Evolutionary conservation across 1,139 yeast genomes (phyloP), one percentile per base, ranked within the genome.

Genomic region (Suhomyces bokatorum): DNA sequence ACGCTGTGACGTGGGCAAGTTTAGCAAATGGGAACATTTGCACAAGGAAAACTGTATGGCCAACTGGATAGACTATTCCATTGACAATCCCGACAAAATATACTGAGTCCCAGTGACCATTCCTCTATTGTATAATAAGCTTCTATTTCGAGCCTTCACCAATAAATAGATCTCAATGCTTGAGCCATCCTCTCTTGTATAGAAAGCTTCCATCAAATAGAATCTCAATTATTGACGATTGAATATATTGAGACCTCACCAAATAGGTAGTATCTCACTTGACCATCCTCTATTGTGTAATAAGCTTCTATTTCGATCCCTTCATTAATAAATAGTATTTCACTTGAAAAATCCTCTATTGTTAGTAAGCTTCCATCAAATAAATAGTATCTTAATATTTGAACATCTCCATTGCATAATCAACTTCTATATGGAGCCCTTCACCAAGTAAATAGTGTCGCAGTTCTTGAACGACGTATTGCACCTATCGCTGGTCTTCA

Each of bases 21-120:
- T 82, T 3, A 64, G 63, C 44, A 66, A 64, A 6, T 73, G 73
- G 63, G 64, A 60, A 1, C 69, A 73, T 43, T 57, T 85, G 46
- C 60, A 69, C 14, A 76, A 77, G 41, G 91, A 88, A 58, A 87
- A 87, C 57, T 88, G 96, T 62, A 70, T 85, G 69, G 78, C 81
- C 1, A 80, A 77, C 35, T 88, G 95, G 93, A 74, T 87, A 50
- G 80, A 81, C 48, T 77, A 75, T 53, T 75, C 34, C 16, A 40
- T 40, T 32, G 36, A 32, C 1, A 15, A 32, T 20, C 33, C 37
- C 2, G 37, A 32, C 15, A 28, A 28, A 20, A 36, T 43, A 8
- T 39, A 28, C 22, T 31, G 13, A 17, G 16, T 37, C 12, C n/a
- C n/a, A 12, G 32, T 13, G 16, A 17, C n/a, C 4, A 10, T 9